Evolutionary conservation across 2,329 filamentous ascomycete species (phyloP).

Genomic region (Colletotrichum gigasporum): DNA sequence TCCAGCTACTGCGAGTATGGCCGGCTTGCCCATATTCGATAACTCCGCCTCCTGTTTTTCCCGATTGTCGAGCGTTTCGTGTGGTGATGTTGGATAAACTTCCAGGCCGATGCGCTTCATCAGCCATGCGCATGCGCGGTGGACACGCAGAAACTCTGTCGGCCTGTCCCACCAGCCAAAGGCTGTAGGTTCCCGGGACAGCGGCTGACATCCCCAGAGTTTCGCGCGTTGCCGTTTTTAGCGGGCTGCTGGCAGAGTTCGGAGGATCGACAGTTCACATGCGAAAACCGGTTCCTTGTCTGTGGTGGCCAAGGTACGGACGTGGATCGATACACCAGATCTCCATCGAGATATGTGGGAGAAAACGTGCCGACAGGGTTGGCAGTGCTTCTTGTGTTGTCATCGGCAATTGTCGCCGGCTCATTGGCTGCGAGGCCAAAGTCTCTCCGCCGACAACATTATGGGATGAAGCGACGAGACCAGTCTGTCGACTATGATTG

Average conservation of each 20-base stretch:
- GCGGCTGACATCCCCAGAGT: background rate
- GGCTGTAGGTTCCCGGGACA: background rate
- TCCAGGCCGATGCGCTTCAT: background rate
- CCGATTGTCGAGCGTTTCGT: too few species aligned
- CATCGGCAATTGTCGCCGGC: background rate
- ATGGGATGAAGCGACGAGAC: too few species aligned
- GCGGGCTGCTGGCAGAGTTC: background rate
- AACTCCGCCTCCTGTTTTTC: too few species aligned
- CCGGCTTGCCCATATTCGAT: too few species aligned
- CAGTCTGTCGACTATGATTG: too few species aligned
- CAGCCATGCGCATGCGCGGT: background rate
- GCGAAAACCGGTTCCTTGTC: background rate
- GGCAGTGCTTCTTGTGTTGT: background rate
- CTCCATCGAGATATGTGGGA: background rate
- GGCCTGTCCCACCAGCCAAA: background rate
- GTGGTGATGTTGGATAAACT: background rate
- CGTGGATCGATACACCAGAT: background rate
- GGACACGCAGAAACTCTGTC: background rate
- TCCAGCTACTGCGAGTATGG: too few species aligned
- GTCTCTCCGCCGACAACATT: too few species aligned
- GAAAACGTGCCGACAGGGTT: slow-evolving; percentile 14
- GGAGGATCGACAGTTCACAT: slow-evolving; percentile 4
- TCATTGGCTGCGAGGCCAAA: background rate
- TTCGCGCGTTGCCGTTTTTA: background rate
- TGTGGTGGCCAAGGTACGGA: background rate